A percentile compares a stretch with the other conserved stretches of the same genome.
Conservation (phyloP, 2,329 filamentous ascomycete species). For the Venturia oleaginea region DNA sequence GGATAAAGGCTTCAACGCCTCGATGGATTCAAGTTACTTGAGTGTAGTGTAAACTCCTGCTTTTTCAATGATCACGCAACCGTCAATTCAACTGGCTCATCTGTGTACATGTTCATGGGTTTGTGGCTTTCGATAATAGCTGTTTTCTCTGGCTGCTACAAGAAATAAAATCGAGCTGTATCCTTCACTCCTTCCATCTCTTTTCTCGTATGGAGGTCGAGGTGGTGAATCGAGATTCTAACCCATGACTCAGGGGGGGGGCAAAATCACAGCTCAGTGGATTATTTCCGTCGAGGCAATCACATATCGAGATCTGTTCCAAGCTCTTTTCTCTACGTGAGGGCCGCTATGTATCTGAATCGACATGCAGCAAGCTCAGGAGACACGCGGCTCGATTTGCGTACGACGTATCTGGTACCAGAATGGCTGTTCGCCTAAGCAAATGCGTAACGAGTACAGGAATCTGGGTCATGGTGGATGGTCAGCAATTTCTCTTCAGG, state of each 20-base stretch:
- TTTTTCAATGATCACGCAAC: no score
- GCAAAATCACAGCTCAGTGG: background rate
- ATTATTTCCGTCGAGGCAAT: background rate
- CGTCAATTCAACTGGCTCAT: no score
- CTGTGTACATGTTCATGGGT: no score
- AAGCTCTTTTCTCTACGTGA: conserved; percentile 1
- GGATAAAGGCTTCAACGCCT: no score
- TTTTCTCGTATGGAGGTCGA: no score
- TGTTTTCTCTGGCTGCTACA: no score
- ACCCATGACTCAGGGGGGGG: background rate
- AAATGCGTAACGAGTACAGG: background rate
- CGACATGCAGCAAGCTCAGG: background rate
- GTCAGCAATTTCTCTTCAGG: background rate
- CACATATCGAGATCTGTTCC: background rate
- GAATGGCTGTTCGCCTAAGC: background rate
- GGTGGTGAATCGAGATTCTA: background rate
- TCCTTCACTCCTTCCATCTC: no score
- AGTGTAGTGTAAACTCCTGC: no score
- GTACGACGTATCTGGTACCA: background rate
- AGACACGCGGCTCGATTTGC: background rate
- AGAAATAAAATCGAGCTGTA: no score
- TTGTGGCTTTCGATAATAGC: no score
- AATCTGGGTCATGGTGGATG: background rate
- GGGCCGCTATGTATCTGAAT: background rate
- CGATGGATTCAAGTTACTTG: no score